A percentile compares a stretch with the other conserved stretches of the same genome.
Evolutionary conservation across 2,329 filamentous ascomycete species (phyloP).

Genomic region (Curvularia sp.): DNA sequence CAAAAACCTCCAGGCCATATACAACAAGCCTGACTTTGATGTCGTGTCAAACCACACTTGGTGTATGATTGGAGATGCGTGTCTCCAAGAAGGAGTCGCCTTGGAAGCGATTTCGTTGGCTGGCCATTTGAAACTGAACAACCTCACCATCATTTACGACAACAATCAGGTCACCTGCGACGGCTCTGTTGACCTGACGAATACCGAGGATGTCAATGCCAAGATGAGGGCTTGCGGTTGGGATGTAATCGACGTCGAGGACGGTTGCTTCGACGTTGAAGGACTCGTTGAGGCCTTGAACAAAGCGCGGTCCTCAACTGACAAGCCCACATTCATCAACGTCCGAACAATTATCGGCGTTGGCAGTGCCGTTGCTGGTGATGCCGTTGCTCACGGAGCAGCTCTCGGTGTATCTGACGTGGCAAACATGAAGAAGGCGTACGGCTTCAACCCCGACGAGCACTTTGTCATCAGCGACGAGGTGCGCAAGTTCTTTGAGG

Average conservation of each 20-base stretch:
- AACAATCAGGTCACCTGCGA: conserved; percentile 69
- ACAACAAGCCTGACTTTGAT: conserved; percentile 59
- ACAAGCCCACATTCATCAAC: conserved; percentile 66
- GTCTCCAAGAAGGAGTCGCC: conserved; percentile 65
- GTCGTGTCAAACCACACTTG: conserved; percentile 62
- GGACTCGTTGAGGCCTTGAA: conserved; percentile 58
- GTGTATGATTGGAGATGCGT: conserved; percentile 65
- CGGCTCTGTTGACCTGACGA: conserved; percentile 62
- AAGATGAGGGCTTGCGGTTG: conserved; percentile 66
- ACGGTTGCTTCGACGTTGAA: conserved; percentile 62
- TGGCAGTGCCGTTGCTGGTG: conserved; percentile 60
- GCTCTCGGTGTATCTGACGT: conserved; percentile 64
- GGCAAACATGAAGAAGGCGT: conserved; percentile 60
- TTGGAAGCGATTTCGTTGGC: conserved; percentile 65
- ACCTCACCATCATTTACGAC: conserved; percentile 66
- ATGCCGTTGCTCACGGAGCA: conserved; percentile 64
- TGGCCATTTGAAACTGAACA: conserved; percentile 63
- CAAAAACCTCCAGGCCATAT: conserved; percentile 67
- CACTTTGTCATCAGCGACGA: conserved; percentile 57
- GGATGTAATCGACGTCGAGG: conserved; percentile 62
- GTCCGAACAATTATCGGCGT: conserved; percentile 64
- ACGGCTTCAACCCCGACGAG: conserved; percentile 60
- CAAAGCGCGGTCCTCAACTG: conserved; percentile 52
- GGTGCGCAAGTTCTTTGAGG: conserved; percentile 56
- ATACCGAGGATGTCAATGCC: conserved; percentile 63